A percentile compares a stretch with the other conserved stretches of the same genome.
These are phyloP conservation scores for Coemansia sp. DNA, from an alignment of 192 early-diverging fungal genomes.

Conservation along the genomic window DNA sequence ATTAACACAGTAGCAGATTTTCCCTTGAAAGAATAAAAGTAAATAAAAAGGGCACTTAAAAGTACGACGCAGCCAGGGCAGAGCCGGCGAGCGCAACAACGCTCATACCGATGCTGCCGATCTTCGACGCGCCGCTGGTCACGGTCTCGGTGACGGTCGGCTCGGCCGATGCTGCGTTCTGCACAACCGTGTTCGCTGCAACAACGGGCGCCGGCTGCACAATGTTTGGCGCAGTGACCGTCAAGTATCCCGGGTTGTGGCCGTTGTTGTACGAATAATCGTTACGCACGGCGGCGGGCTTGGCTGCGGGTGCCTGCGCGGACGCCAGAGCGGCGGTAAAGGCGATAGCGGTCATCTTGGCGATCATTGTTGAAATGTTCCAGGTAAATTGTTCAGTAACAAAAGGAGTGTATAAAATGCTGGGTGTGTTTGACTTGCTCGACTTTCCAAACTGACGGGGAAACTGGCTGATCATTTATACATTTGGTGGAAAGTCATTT, in stretches of 20 bases:
- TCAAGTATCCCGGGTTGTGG: slow-evolving; percentile 30
- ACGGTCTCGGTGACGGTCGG: slow-evolving; percentile 35
- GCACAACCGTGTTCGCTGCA: slow-evolving; percentile 25
- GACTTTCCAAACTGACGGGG: not conserved
- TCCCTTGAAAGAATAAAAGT: not conserved
- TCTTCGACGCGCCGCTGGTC: slow-evolving; percentile 24
- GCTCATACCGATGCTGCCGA: slow-evolving; percentile 33
- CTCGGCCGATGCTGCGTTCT: slow-evolving; percentile 37
- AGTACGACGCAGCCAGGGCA: slow-evolving; percentile 15
- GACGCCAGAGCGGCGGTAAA: slow-evolving; percentile 31
- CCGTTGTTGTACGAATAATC: not conserved
- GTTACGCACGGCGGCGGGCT: not conserved
- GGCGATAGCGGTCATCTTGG: slow-evolving; percentile 37
- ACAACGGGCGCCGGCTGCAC: slow-evolving; percentile 26
- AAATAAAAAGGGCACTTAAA: not conserved
- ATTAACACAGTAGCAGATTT: not conserved
- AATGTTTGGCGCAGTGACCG: slow-evolving; percentile 40
- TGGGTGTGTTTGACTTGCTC: not conserved
- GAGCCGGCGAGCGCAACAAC: slow-evolving; percentile 42
- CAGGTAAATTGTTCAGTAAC: not conserved
- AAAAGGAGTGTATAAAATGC: not conserved
- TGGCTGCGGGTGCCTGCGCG: slow-evolving; percentile 12
- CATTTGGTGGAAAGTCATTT: not conserved
- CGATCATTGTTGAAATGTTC: slow-evolving; percentile 22
- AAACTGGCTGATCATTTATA: slow-evolving; percentile 8